Evolutionary conservation across 257 asterid genomes (phyloP).

Genomic region (Capsicum pubescens): DNA sequence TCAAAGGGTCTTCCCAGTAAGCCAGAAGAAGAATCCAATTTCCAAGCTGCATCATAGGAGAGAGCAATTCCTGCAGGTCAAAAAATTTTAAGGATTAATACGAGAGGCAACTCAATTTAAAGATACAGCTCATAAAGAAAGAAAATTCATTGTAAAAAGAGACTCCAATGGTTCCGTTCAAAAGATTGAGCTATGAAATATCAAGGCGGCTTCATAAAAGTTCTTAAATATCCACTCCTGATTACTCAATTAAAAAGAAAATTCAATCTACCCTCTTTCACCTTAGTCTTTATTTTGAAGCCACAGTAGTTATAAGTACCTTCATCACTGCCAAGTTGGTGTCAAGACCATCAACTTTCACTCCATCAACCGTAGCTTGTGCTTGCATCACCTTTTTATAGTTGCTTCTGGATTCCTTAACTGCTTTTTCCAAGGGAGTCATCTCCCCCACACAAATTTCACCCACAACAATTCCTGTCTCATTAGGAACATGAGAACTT

Average conservation of each 20-base stretch:
- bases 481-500: conserved; percentile 48
- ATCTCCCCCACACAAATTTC: conserved; percentile 82
- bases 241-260: conserved; percentile 3
- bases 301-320: conserved; percentile 49
- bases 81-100: conserved; percentile 18
- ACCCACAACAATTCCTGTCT: conserved; percentile 68
- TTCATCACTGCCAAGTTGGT: conserved; percentile 93
- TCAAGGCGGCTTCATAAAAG: background rate
- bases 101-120: background rate
- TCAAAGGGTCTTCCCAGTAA: conserved; percentile 79
- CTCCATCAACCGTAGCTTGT: conserved; percentile 90
- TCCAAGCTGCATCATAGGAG: conserved; percentile 70
- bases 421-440: conserved; percentile 82
- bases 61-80: conserved; percentile 82
- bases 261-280: background rate
- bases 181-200: background rate
- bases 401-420: conserved; percentile 80
- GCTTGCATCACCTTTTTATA: conserved; percentile 74
- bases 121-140: background rate
- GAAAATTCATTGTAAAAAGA: background rate
- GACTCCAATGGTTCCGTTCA: background rate
- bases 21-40: conserved; percentile 66
- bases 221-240: background rate
- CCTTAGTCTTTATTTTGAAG: background rate
- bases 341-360: conserved; percentile 88